A percentile compares a stretch with the other conserved stretches of the same genome.
These are phyloP conservation scores for Cryptococcus sp. DNA, from an alignment of 1,284 basidiomycete genomes.

Conservation along the genomic window DNA sequence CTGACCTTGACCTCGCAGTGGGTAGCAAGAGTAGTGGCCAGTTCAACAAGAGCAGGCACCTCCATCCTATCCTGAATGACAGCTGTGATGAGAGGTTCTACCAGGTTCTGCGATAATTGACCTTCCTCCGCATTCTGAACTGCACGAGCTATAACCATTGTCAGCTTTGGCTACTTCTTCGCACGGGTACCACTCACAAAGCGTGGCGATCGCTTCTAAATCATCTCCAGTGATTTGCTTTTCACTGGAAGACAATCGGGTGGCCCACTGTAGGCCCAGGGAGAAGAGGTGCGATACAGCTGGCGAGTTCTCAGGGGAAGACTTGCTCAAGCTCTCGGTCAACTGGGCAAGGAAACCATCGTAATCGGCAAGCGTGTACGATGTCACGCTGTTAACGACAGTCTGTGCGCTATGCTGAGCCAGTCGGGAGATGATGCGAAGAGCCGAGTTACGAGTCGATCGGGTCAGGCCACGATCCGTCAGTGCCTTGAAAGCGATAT, in stretches of 20 bases:
- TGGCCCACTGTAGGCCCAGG: constrained; percentile 28
- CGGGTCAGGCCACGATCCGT: not conserved
- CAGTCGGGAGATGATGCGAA: not conserved
- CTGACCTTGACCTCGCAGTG: constrained; percentile 54
- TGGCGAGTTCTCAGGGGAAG: not conserved
- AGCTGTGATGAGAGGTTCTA: constrained; percentile 72
- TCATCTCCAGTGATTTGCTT: constrained; percentile 18
- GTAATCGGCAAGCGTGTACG: not conserved
- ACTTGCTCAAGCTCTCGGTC: not conserved
- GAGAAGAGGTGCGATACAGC: constrained; percentile 22
- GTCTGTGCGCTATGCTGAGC: not conserved
- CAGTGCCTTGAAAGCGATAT: not conserved
- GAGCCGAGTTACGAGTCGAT: not conserved
- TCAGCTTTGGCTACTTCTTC: not conserved
- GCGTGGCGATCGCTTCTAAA: constrained; percentile 4
- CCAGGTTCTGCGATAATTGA: constrained; percentile 54
- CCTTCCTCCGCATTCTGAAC: constrained; percentile 5
- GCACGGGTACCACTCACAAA: constrained; percentile 22
- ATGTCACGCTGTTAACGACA: not conserved
- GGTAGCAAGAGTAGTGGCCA: constrained; percentile 58
- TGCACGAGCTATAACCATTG: constrained; percentile 7
- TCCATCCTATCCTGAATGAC: constrained; percentile 65
- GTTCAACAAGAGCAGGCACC: constrained; percentile 56
- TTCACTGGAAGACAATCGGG: constrained; percentile 24
- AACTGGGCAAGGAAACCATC: not conserved